Percentiles rank a stretch among this genome's conserved stretches.
Evolutionary conservation across 352 stramenopile species (phyloP).

Genomic region (Phytophthora crassamura): DNA sequence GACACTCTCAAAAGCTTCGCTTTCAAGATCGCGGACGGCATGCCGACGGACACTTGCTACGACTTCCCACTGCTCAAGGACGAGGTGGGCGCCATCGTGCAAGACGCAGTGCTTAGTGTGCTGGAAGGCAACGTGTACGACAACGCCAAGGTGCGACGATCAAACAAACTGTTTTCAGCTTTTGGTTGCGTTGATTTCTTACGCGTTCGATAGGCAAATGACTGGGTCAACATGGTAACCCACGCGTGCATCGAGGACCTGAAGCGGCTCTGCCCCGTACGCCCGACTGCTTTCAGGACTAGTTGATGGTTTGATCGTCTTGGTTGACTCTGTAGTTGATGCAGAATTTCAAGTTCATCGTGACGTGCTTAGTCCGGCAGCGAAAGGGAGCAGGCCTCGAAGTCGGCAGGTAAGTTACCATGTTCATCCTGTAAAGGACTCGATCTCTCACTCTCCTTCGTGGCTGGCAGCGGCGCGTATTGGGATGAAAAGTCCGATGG

Average conservation of each 20-base stretch:
- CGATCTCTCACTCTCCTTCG: neutral
- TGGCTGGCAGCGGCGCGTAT: slow-evolving; percentile 47
- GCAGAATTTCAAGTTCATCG: slow-evolving; percentile 89
- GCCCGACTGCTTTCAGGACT: neutral
- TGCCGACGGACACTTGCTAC: slow-evolving; percentile 55
- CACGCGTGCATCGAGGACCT: slow-evolving; percentile 74
- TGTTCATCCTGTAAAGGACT: neutral
- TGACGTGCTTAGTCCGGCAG: slow-evolving; percentile 73
- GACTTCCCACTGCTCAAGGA: slow-evolving; percentile 81
- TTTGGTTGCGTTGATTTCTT: neutral
- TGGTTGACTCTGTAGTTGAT: neutral
- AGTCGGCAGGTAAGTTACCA: slow-evolving; percentile 45
- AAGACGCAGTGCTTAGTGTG: slow-evolving; percentile 73
- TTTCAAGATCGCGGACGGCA: slow-evolving; percentile 9
- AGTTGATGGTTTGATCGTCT: neutral
- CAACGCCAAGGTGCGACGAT: slow-evolving; percentile 61
- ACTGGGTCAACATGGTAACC: slow-evolving; percentile 78
- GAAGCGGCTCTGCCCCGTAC: slow-evolving; percentile 63
- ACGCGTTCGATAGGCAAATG: slow-evolving; percentile 47
- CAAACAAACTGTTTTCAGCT: neutral
- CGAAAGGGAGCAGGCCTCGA: slow-evolving; percentile 71
- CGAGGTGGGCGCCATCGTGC: slow-evolving; percentile 75
- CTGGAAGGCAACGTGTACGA: slow-evolving; percentile 84
- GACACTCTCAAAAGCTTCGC: slow-evolving; percentile 23
- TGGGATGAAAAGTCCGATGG: slow-evolving; percentile 84